Evolutionary conservation across 1,284 basidiomycete genomes (phyloP).

Genomic region (Heterobasidion annosum): DNA sequence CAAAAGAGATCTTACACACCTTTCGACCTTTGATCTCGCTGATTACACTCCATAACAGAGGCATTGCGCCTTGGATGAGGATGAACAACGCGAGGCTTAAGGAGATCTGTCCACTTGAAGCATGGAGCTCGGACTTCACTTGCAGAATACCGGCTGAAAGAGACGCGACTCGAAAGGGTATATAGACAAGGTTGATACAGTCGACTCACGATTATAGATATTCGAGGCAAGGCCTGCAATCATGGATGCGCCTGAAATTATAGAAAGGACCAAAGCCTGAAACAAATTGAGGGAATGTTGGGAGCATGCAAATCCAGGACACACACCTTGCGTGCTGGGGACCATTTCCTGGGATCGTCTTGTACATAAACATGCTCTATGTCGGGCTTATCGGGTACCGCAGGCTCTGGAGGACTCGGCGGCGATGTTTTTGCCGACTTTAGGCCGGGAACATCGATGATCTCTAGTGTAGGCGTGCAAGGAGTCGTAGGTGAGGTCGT

Average conservation of each 20-base stretch:
- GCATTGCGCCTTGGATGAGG: slow-evolving; percentile 63
- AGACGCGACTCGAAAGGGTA: not conserved
- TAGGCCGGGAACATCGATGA: not conserved
- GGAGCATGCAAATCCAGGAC: not conserved
- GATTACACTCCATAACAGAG: slow-evolving; percentile 62
- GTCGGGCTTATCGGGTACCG: not conserved
- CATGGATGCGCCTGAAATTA: not conserved
- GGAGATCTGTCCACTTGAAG: slow-evolving; percentile 62
- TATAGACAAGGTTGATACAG: not conserved
- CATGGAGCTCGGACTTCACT: slow-evolving; percentile 56
- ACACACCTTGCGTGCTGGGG: not conserved
- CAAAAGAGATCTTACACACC: slow-evolving; percentile 26
- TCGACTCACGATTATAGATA: not conserved
- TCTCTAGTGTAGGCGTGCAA: not conserved
- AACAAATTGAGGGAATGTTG: not conserved
- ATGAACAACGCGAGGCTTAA: slow-evolving; percentile 74
- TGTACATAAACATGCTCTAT: not conserved
- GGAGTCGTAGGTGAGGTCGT: not conserved
- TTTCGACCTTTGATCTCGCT: slow-evolving; percentile 79
- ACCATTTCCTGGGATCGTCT: not conserved
- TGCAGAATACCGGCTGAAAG: slow-evolving; percentile 54
- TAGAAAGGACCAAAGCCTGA: not conserved
- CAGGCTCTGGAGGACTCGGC: not conserved
- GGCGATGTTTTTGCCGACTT: not conserved
- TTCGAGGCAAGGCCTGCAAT: not conserved